Percentiles rank a stretch among this genome's conserved stretches.
These are phyloP conservation scores for Tuber indicum DNA, from an alignment of 495 filamentous ascomycete genomes.

Conservation along the genomic window DNA sequence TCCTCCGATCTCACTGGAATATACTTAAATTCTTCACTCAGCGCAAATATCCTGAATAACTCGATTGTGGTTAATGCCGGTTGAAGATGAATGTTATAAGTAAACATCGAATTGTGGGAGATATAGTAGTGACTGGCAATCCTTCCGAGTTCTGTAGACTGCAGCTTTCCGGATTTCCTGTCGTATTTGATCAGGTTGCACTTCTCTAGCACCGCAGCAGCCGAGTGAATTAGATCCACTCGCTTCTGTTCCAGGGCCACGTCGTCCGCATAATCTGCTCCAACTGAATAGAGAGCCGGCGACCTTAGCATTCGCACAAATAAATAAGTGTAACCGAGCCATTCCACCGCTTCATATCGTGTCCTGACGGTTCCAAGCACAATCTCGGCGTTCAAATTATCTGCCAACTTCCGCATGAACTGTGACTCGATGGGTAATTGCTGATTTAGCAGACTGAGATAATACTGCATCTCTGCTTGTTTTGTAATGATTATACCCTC, in stretches of 20 bases:
- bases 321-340: conserved; percentile 97
- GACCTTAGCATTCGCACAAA: conserved; percentile 97
- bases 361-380: conserved; percentile 91
- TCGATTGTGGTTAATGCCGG: conserved; percentile 86
- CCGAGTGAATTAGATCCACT: conserved; percentile 92
- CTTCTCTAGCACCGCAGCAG: conserved; percentile 78
- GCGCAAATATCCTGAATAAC: conserved; percentile 92
- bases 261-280: conserved; percentile 89
- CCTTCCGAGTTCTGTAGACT: conserved; percentile 86
- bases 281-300: conserved; percentile 91
- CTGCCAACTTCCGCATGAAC: conserved; percentile 82
- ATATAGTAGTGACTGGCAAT: conserved; percentile 99
- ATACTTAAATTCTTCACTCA: conserved; percentile 98
- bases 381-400: conserved; percentile 96
- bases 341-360: conserved; percentile 92
- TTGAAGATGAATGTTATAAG: conserved; percentile 91
- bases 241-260: conserved; percentile 88
- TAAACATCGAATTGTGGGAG: conserved; percentile 88
- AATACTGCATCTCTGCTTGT: conserved; percentile 91
- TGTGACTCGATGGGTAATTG: conserved; percentile 97
- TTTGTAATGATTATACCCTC: conserved; percentile 98
- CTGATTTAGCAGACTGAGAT: conserved; percentile 90
- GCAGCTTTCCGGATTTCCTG: conserved; percentile 80
- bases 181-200: conserved; percentile 90
- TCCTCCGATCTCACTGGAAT: conserved; percentile 97